A percentile compares a stretch with the other conserved stretches of the same genome.
These are phyloP conservation scores for Blastocladiella emersonii DNA, from an alignment of 371 early-diverging fungal genomes.

Conservation along the genomic window DNA sequence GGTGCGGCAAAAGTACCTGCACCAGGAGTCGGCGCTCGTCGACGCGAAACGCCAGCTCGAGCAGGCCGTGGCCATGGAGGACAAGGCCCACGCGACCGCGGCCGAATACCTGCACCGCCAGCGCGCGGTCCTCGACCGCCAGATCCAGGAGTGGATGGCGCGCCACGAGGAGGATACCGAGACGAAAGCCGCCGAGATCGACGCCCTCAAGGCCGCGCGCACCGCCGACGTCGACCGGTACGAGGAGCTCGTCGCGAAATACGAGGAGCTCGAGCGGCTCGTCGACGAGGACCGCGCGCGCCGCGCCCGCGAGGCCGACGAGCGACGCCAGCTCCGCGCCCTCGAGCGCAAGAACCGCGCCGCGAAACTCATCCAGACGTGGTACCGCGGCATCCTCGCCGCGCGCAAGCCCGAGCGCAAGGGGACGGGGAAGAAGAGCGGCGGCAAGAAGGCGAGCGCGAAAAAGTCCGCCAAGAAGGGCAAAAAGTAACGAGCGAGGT, in stretches of 20 bases:
- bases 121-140: slow-evolving; percentile 22
- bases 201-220: slow-evolving; percentile 26
- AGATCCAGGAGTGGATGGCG: slow-evolving; percentile 40
- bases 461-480: background rate
- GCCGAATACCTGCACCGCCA: slow-evolving; percentile 27
- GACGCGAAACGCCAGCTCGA: slow-evolving; percentile 13
- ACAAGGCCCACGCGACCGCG: slow-evolving; percentile 25
- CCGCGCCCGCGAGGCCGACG: slow-evolving; percentile 18
- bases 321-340: slow-evolving; percentile 10
- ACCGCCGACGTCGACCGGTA: slow-evolving; percentile 30
- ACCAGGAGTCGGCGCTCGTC: slow-evolving; percentile 17
- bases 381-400: slow-evolving; percentile 15
- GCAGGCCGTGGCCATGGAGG: slow-evolving; percentile 22
- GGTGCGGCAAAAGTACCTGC: slow-evolving; percentile 20
- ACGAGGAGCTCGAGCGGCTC: slow-evolving; percentile 29
- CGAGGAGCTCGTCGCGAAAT: slow-evolving; percentile 30
- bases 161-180: slow-evolving; percentile 40
- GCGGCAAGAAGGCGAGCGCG: background rate
- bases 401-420: background rate
- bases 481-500: background rate
- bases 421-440: slow-evolving; percentile 7
- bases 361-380: slow-evolving; percentile 24
- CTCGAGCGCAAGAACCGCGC: slow-evolving; percentile 13
- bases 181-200: slow-evolving; percentile 27
- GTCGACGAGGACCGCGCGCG: slow-evolving; percentile 27